These are phyloP conservation scores for Aureobasidium sp. DNA, from an alignment of 2,329 filamentous ascomycete genomes.

Conservation along the genomic window DNA sequence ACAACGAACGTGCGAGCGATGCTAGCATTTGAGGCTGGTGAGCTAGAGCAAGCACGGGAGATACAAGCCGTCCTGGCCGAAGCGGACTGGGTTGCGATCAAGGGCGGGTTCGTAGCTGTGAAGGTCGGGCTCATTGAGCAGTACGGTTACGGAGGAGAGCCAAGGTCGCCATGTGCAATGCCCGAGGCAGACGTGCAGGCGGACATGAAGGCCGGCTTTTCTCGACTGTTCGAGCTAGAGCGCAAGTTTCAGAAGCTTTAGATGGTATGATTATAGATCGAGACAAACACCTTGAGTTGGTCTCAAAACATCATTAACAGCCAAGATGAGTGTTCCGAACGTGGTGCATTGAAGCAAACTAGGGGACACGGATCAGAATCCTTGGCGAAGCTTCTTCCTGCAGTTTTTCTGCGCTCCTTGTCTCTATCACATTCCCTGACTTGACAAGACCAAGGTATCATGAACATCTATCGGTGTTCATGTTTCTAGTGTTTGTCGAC, in stretches of 20 bases:
- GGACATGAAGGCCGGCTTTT: slow-evolving; percentile 32
- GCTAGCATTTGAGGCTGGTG: slow-evolving; percentile 52
- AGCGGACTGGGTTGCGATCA: slow-evolving; percentile 63
- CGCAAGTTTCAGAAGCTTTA: slow-evolving; percentile 20
- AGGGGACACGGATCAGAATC: background rate
- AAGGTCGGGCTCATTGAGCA: slow-evolving; percentile 59
- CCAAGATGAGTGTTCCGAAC: background rate
- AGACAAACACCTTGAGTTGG: too few species aligned
- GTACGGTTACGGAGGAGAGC: slow-evolving; percentile 58
- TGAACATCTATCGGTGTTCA: background rate
- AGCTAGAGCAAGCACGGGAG: slow-evolving; percentile 52
- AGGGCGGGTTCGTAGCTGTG: slow-evolving; percentile 61
- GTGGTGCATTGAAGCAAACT: background rate
- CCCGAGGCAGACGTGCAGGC: slow-evolving; percentile 34
- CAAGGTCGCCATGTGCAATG: slow-evolving; percentile 50
- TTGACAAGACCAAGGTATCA: background rate
- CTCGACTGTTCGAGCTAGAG: slow-evolving; percentile 40
- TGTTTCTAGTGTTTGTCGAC: background rate
- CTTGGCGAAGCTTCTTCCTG: background rate
- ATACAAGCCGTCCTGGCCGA: slow-evolving; percentile 60
- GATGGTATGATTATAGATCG: too few species aligned
- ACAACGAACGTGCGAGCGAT: slow-evolving; percentile 51
- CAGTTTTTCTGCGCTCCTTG: background rate
- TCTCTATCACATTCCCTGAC: too few species aligned
- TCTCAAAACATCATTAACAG: background rate